Conservation (phyloP, 2,329 filamentous ascomycete genomes). For the Fonsecaea multimorphosa region DNA sequence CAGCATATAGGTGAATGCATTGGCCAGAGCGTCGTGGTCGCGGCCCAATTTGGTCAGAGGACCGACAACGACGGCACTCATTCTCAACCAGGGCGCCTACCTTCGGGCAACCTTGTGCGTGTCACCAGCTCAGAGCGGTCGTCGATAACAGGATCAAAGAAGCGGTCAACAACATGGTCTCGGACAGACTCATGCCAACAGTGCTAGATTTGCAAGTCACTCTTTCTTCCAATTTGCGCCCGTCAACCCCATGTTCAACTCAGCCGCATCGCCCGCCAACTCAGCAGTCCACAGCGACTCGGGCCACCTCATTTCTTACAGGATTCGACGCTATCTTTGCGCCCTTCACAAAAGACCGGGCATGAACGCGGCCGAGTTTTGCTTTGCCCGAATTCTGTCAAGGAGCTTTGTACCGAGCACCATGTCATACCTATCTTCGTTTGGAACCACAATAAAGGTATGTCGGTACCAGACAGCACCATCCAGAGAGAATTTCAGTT, state of each 20-base stretch:
- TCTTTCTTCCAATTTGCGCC: background rate
- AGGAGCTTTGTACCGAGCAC: background rate
- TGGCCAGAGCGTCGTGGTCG: conserved; percentile 1
- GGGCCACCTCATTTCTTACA: background rate
- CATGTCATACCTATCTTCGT: background rate
- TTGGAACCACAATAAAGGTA: background rate
- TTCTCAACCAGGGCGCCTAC: background rate
- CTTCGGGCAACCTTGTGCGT: background rate
- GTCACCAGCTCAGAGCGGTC: background rate
- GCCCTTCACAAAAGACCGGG: background rate
- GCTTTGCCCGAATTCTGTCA: background rate
- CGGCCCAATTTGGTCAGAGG: conserved; percentile 4
- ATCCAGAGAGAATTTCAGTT: background rate
- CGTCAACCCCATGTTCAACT: background rate
- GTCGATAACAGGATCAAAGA: background rate
- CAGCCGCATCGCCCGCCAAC: conserved; percentile 3
- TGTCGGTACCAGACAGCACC: background rate
- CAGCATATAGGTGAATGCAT: background rate
- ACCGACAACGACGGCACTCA: conserved; percentile 1
- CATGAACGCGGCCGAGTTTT: background rate
- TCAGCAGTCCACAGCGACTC: background rate
- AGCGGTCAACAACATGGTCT: background rate
- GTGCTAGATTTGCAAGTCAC: background rate
- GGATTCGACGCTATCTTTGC: background rate
- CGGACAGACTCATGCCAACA: background rate